Base-by-base conservation (phyloP, 1,284 basidiomycete species). In the Schizophyllum commune region DNA sequence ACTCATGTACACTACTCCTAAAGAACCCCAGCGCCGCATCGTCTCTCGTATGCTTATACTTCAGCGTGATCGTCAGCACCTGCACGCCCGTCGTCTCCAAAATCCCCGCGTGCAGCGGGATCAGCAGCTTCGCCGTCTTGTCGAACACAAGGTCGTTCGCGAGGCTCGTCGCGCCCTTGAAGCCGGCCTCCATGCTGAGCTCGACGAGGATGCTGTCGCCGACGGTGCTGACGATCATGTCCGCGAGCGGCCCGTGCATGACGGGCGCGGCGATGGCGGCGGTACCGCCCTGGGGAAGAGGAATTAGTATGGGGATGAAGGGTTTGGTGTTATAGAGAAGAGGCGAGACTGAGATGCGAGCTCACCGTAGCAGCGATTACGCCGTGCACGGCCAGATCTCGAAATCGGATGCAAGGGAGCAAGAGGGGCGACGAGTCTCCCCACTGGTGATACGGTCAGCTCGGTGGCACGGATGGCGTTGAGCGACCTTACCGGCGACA, bases 361-460 rank as follows among this genome's bases (percentile, higher is more conserved):
- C 79, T 70, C 68, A 85, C 84, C 47, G 84, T 86, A 53, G 81
- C 84, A 53, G 76, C 82, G 34, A 86, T 79, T 51, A 85, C 80
- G 3, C 79, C 82, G 67, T 86, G 84, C 32, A 86, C 79, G 27
- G 77, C 83, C 22, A 87, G 73, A 70, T 86, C 84, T 54, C 84
- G 74, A 69, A 87, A 85, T 15, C 85, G 79, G 57, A 87, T 82
- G 71, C 84, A 86, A 32, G 84, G 85, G n/a, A 86, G 75, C 33
- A 84, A 73, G 4, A 86, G 70, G 15, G 84, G 84, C 13, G 82
- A 85, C 4, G 83, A 85, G 66, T 87, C 84, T 3, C 83, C 84
- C 84, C 84, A 85, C 81, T 85, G 17, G 57, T 19, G 56, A 60
- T 22, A 21, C 34, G n/a, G 58, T 65, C 52, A 64, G 58, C 52